phyloP scores from a whole-genome alignment of 352 stramenopile genomes.

The Pythium volutum region DNA sequence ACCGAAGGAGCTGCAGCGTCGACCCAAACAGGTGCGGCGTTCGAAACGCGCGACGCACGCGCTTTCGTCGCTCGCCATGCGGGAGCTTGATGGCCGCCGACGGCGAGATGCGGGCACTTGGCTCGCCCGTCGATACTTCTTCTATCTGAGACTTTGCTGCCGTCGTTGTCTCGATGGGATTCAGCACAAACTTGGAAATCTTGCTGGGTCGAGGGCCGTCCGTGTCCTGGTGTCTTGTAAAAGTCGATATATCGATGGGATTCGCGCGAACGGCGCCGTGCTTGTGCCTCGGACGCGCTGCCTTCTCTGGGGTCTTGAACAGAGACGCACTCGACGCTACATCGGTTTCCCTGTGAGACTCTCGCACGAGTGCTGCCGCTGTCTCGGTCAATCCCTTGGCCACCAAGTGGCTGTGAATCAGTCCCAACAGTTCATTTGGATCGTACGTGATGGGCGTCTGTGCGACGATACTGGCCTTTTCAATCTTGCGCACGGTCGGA shows the following conservation, averaged over 20 bases:
- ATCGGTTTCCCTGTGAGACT: slow-evolving; percentile 40
- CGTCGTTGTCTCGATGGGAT: background rate
- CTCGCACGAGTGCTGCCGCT: slow-evolving; percentile 47
- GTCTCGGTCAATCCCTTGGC: slow-evolving; percentile 62
- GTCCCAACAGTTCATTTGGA: slow-evolving; percentile 68
- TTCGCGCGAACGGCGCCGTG: background rate
- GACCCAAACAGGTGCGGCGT: slow-evolving; percentile 16
- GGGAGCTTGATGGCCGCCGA: background rate
- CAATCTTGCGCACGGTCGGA: slow-evolving; percentile 83
- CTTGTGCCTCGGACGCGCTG: no score
- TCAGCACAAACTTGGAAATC: slow-evolving; percentile 9
- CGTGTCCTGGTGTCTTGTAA: background rate
- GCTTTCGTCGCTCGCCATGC: slow-evolving; percentile 25
- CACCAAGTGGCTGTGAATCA: slow-evolving; percentile 85
- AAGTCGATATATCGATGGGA: slow-evolving; percentile 5
- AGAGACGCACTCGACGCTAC: background rate
- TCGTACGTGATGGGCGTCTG: slow-evolving; percentile 87
- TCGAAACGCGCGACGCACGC: slow-evolving; percentile 18
- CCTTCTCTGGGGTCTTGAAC: background rate
- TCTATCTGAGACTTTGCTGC: background rate
- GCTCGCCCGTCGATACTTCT: background rate
- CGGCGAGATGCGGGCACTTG: background rate
- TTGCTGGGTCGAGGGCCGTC: slow-evolving; percentile 11
- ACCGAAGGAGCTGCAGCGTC: background rate
- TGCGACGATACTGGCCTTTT: slow-evolving; percentile 87